Base-by-base conservation (phyloP, 2,329 filamentous ascomycete genomes). In the Colletotrichum sojae region DNA sequence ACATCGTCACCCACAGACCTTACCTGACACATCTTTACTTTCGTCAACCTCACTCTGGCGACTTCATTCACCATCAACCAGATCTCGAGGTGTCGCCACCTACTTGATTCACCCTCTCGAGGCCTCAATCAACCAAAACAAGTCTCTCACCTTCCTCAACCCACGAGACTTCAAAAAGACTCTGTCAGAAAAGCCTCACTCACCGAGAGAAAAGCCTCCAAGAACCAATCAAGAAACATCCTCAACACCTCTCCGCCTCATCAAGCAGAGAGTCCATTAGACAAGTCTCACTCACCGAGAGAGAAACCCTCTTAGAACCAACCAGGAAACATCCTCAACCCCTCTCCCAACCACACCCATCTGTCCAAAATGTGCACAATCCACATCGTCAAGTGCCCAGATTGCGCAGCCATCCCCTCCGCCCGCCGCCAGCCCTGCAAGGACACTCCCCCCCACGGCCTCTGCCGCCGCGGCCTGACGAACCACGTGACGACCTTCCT, bases 341-440 rank as follows among this genome's bases (percentile, higher is more conserved):
- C 27, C 8, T 31, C 27, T 12, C n/a, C 12, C 31, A 20, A 5
- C 31, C 36, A 22, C 36, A 39, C 20, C 39, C 5, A 43, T 13
- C 40, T 5, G 5, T 5, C 40, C 40, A 43, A 9, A 43, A 53
- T 67, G 56, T 57, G 63, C 27, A 67, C 67, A 55, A 45, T 61
- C 51, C 63, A 53, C 56, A 36, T 63, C 20, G 13, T 31, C 45
- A 31, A 45, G 27, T 63, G 45, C 57, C 51, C n/a, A 25, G n/a
- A 46, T 39, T 43, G 63, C 48, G 13, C 20, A 8, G 6, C 20
- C 6, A 43, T 63, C 1, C 5, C n/a, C 36, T 52, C 53, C 4
- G 16, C 22, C 20, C 39, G 25, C 31, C 45, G 46, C 22, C 56
- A 36, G 9, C 20, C 25, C 18, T 58, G 57, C 22, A 16, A 39